Evolutionary conservation across 441 rosid genomes (phyloP), one percentile per base, ranked within the genome.

Genomic region (Populus hybrid): DNA sequence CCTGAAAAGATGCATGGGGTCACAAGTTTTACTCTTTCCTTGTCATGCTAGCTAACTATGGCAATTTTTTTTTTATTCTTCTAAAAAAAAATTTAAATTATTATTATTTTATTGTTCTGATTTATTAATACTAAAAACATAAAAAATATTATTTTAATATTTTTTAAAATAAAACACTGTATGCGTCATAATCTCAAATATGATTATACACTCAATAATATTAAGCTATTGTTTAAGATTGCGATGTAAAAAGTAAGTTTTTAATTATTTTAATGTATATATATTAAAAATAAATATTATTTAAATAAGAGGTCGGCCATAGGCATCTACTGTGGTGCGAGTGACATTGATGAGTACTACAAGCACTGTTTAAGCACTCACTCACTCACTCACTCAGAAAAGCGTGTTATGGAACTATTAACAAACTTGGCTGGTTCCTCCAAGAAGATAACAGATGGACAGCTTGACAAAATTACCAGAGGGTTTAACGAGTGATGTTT

Each of bases 191-290:
- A 34, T 34, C 35, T 0, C 1, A 6, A 6, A 34, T 0, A 34
- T 34, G 35, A 6, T 6, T 5, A 34, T 1, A 1, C 35, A 34
- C 35, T 5, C 0, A 0, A 32, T 34, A 34, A 34, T 6, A 34
- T 6, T 34, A 6, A 34, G 35, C 0, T 32, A 0, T 32, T 32
- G 1, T 32, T 32, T 32, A 32, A 32, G 34, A 32, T 32, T 32
- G 1, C 1, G 6, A 5, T 5, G 0, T 32, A 32, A 5, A 5
- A 32, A 32, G 6, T 32, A 5, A 32, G 4, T 32, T 32, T 32
- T 4, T 32, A 0, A 34, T 34, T 6, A 34, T 34, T 34, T 6
- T 34, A 6, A 34, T 34, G 0, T 34, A 0, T 1, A 0, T 0
- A 34, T 34, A 1, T 34, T 34, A 34, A 30, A 30, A 30, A 34